These are phyloP conservation scores for Draba incana DNA, from an alignment of 345 rosid species.

Conservation along the genomic window DNA sequence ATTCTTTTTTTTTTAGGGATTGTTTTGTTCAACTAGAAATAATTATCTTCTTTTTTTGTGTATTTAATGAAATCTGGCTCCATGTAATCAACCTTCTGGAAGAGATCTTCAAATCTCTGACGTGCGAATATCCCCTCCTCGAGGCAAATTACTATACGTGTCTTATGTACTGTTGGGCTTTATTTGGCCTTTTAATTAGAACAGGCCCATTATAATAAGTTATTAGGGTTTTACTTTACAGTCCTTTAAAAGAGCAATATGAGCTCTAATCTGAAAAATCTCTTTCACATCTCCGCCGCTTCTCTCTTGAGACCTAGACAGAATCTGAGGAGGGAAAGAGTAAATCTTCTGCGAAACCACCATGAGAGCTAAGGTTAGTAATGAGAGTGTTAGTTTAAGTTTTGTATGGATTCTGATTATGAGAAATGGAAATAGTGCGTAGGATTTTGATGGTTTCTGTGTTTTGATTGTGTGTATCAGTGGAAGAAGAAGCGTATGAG, in stretches of 20 bases:
- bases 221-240: constrained; percentile 24
- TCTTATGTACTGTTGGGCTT: not conserved
- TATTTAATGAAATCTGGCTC: constrained; percentile 10
- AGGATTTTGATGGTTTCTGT: not conserved
- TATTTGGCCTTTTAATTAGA: constrained; percentile 6
- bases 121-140: not conserved
- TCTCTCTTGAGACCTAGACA: not conserved
- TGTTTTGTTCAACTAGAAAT: not conserved
- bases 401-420: not conserved
- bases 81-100: constrained; percentile 17
- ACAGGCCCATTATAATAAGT: constrained; percentile 18
- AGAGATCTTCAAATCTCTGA: not conserved
- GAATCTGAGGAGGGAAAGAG: not conserved
- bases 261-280: not conserved
- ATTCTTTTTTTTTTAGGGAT: constrained; percentile 2
- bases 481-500: constrained; percentile 99
- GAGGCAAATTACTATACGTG: not conserved
- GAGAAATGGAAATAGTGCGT: not conserved
- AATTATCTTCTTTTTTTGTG: not conserved
- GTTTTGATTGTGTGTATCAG: constrained; percentile 40
- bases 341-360: not conserved
- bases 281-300: constrained; percentile 32
- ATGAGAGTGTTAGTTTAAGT: not conserved
- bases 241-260: constrained; percentile 16
- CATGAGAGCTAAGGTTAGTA: constrained; percentile 42